These are phyloP conservation scores for Miamiensis avidus DNA, from an alignment of 169 alveolate species.

Conservation along the genomic window DNA sequence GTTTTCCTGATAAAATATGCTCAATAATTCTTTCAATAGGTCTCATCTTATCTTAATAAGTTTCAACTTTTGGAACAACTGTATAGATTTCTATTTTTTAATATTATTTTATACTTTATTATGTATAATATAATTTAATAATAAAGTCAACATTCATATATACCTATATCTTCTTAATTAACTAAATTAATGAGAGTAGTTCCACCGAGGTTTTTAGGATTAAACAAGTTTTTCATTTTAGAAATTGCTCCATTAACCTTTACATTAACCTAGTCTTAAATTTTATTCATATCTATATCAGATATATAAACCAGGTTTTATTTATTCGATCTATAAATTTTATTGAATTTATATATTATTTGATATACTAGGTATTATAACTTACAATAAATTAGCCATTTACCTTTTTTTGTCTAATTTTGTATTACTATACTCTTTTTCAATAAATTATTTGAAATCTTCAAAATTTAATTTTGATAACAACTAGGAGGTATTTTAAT, in stretches of 20 bases:
- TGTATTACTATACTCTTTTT: not conserved
- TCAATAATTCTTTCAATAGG: not conserved
- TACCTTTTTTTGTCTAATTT: not conserved
- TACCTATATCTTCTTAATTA: no score
- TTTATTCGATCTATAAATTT: not conserved
- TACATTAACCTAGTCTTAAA: not conserved
- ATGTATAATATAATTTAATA: no score
- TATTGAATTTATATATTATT: no score
- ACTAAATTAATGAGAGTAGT: no score
- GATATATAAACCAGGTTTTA: not conserved
- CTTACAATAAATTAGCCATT: no score
- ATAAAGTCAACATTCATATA: no score
- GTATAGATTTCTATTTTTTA: not conserved
- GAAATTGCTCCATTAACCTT: not conserved
- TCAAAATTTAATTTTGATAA: not conserved
- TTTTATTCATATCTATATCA: no score
- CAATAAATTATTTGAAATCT: not conserved
- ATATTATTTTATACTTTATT: no score
- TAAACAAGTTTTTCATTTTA: not conserved
- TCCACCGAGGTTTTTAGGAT: not conserved
- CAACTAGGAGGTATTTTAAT: not conserved
- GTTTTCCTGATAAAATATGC: not conserved
- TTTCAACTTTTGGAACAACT: not conserved
- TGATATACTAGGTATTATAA: no score
- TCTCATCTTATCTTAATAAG: not conserved